Evolutionary conservation across 139 green algal genomes (phyloP).

Genomic region (Closterium sp.): DNA sequence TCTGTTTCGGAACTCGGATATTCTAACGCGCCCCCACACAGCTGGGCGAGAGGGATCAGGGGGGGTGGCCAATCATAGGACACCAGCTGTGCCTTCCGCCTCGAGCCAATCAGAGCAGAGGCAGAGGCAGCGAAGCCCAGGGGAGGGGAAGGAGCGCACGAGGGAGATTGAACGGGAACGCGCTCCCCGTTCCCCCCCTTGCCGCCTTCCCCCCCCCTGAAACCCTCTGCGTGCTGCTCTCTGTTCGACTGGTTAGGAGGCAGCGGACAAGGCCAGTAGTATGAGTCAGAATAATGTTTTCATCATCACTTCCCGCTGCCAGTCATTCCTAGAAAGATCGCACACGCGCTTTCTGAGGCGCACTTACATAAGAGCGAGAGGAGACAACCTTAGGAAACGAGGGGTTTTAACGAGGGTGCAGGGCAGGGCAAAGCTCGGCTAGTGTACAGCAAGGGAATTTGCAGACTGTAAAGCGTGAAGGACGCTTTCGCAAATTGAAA

Average conservation of each 20-base stretch:
- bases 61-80: not conserved
- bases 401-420: no score
- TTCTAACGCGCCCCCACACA: no score
- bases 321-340: no score
- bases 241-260: not conserved
- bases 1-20: no score
- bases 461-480: no score
- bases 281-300: not conserved
- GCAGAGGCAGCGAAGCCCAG: not conserved
- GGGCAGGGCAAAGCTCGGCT: no score
- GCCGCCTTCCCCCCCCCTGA: not conserved
- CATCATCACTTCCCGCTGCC: not conserved
- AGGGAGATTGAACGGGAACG: not conserved
- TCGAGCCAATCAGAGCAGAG: not conserved
- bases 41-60: not conserved
- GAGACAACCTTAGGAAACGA: no score
- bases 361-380: no score
- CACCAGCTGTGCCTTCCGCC: no score
- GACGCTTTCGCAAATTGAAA: no score
- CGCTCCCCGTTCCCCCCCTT: not conserved
- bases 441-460: no score
- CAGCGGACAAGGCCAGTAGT: not conserved
- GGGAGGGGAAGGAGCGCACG: not conserved
- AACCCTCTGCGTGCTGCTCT: not conserved
- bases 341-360: no score